Evolutionary conservation across 306 rosid species (phyloP), one percentile per base, ranked within the genome.

Genomic region (Cotoneaster glaucophyllus): DNA sequence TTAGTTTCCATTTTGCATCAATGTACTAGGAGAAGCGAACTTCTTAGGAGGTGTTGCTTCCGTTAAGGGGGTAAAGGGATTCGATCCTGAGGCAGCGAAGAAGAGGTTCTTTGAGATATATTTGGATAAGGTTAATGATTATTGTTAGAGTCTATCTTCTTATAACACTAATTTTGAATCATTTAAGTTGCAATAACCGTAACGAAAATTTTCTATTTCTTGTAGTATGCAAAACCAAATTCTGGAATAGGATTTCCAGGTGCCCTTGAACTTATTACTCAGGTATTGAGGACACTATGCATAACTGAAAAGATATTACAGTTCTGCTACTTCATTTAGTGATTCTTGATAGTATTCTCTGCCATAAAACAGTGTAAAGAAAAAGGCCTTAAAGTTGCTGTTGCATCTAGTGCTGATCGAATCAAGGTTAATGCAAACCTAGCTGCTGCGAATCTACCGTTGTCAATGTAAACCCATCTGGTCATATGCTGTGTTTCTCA

Each of bases 361-460:
- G 4, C 64, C 41, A 53, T 70, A 18, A 74, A 67, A 79, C 88
- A 95, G 98, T 95, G 98, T 78, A 95, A 86, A 83, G 87, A 80
- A 81, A 84, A 90, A 84, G 98, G 97, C 75, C 96, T 95, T 79
- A 95, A 95, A 87, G 98, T 95, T 80, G 97, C 97, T 81, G 98
- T 95, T 82, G 98, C 98, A 41, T 95, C 98, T 57, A 95, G 98
- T 74, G 98, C 97, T 85, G 98, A 95, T 85, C 93, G 91, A 39
- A 86, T 95, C 85, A 95, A 95, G 93, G 97, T 95, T 80, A 94
- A 92, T 80, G 98, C 96, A 74, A 95, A 95, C 89, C 85, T 95
- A 75, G 90, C 93, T 74, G 97, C 98, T 31, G 96, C 97, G 31
- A 91, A 89, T 71, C 82, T 95, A 79, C 96, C 98, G 48, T 28